Evolutionary conservation across 192 early-diverging fungal species (phyloP), one percentile per base, ranked within the genome.

Genomic region (Irineochytrium annulatum): DNA sequence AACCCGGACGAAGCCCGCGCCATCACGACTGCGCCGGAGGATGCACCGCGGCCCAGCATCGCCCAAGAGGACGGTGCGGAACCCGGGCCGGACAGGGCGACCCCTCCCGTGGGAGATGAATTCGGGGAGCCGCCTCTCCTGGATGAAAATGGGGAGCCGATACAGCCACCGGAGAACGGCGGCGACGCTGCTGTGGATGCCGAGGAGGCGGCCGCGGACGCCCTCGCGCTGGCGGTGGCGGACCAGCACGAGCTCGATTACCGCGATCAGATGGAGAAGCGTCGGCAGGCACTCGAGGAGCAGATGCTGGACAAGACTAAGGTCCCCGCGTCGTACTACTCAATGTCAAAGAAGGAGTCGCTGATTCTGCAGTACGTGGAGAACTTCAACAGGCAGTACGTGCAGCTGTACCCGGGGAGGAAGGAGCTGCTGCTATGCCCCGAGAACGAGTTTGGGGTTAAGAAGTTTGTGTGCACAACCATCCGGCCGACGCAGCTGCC

Each of bases 381-480:
- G 27, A 83, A 83, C 51, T 83, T 83, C 59, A 65, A 69, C 37
- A 60, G 78, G 8, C 81, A 83, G 63, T 83, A 83, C 55, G 59
- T 62, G 14, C 78, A 81, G 63, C 63, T 81, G 32, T 83, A 72
- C 62, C 77, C 81, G 6, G 77, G 75, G 11, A 52, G 81, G 16
- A 81, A 77, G 52, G 77, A 77, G 33, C 45, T 83, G 46, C 29
- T 77, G 27, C 43, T 81, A 26, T 63, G 35, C 27, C 78, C 74
- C 5, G 30, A 55, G 17, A 83, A 83, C 51, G 79, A 83, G 59
- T 83, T 79, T 69, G 77, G 79, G 6, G 46, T 81, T 4, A 68
- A 57, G 71, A 83, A 83, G 70, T 83, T 81, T 60, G 78, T 83
- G 3, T 78, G 81, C 51, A 75, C 78, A 14, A 75, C 72, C 1